Base-by-base conservation (phyloP, 495 filamentous ascomycete genomes). In the Penicillium cosmopolitanum region DNA sequence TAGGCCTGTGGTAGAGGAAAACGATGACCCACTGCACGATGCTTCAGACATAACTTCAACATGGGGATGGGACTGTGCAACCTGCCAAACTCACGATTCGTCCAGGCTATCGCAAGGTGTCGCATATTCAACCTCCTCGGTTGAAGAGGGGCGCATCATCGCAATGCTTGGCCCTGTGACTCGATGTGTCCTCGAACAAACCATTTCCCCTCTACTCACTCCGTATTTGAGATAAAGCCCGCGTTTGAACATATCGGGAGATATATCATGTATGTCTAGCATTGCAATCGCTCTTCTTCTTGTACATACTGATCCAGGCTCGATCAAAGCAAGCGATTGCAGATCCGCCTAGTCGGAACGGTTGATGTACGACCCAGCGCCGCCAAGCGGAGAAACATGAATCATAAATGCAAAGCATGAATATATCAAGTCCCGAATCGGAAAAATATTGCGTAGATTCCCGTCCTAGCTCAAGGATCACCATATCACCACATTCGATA, bases 41-140 rank as follows among this genome's bases (percentile, higher is more conserved):
- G 44, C 46, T 48, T 10, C 46, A n/a, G 4, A 3, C 42, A 19
- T 44, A 7, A 44, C n/a, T 44, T 44, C 42, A 48, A 48, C 9
- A 48, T 48, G 23, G 46, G 21, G 46, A 21, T 48, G 46, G 46
- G 19, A 48, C 46, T n/a, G 46, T 48, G 21, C 46, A 48, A 48
- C 46, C 19, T n/a, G 21, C 23, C 21, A 48, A 48, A 48, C 46
- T 15, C 46, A 48, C 10, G 21, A 48, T 28, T 9, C 6, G 11
- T 9, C 23, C 19, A 13, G 23, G 21, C 46, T 15, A 19, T 48
- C 46, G 46, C 46, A 48, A 48, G 21, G 10, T 44, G 18, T 38
- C 36, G 11, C 36, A 38, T 19, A 18, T 16, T 44, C n/a, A 16
- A 44, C 15, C 15, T 43, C n/a, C 12, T 43, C 34, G 34, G 34